phyloP scores from a whole-genome alignment of 805 yeast genomes.

The Nakazawaea populi region DNA sequence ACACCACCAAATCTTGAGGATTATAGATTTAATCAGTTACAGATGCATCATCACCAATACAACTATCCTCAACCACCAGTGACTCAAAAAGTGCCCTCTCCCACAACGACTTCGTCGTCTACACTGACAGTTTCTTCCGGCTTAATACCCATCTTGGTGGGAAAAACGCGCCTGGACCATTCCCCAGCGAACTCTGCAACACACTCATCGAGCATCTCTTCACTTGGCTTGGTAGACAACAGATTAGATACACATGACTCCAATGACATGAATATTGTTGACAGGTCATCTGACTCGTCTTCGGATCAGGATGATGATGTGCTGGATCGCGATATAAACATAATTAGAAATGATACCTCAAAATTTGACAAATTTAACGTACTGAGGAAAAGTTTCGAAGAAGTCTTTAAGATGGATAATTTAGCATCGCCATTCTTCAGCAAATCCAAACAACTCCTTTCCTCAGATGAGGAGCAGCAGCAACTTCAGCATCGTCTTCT shows the following conservation, averaged over 20 bases:
- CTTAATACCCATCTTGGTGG: constrained; percentile 1
- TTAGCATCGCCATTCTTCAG: not conserved
- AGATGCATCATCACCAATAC: not conserved
- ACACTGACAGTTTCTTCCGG: not conserved
- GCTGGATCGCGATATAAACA: not conserved
- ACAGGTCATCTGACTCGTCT: not conserved
- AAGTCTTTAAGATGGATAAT: constrained; percentile 5
- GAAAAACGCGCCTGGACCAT: not conserved
- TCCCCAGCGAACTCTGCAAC: constrained; percentile 2
- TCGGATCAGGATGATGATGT: not conserved
- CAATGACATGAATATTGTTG: not conserved
- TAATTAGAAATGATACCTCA: not conserved
- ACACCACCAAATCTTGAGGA: no score
- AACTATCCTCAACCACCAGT: not conserved
- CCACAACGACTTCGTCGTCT: not conserved
- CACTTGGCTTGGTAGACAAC: constrained; percentile 8
- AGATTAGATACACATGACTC: not conserved
- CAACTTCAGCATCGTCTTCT: not conserved
- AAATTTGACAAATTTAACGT: not conserved
- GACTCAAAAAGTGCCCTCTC: not conserved
- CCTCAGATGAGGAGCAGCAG: not conserved
- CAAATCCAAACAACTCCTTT: not conserved
- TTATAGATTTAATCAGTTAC: no score
- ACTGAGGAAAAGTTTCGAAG: constrained; percentile 6
- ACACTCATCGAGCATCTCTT: constrained; percentile 10